phyloP scores from a whole-genome alignment of 345 rosid genomes.

The Turritis glabra region DNA sequence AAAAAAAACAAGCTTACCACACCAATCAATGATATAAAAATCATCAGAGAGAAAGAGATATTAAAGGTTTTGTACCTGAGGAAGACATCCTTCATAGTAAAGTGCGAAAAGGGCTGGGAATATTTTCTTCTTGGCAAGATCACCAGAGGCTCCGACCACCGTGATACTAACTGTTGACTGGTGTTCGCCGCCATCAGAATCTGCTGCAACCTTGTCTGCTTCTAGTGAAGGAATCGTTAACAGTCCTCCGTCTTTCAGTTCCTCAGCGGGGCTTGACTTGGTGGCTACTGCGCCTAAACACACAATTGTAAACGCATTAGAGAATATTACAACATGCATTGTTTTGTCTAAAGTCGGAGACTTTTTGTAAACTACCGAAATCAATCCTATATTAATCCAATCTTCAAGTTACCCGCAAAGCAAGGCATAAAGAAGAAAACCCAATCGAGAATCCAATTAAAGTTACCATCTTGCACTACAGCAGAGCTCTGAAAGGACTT shows the following conservation, averaged over 20 bases:
- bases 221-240: slow-evolving; percentile 44
- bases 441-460: slow-evolving; percentile 28
- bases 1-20: slow-evolving; percentile 12
- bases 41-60: not conserved
- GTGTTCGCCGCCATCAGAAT: slow-evolving; percentile 37
- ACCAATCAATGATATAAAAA: slow-evolving; percentile 15
- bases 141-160: slow-evolving; percentile 98
- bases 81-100: slow-evolving; percentile 92
- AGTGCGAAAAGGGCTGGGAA: slow-evolving; percentile 98
- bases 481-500: slow-evolving; percentile 42
- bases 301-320: not conserved
- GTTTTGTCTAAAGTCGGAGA: not conserved
- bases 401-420: not conserved
- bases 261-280: slow-evolving; percentile 37
- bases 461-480: slow-evolving; percentile 50
- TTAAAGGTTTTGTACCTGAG: slow-evolving; percentile 54
- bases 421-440: slow-evolving; percentile 6
- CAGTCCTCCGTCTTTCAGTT: slow-evolving; percentile 43
- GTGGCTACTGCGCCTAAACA: slow-evolving; percentile 59
- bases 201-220: slow-evolving; percentile 42
- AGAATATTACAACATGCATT: not conserved
- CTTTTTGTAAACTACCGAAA: not conserved
- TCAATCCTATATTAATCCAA: not conserved
- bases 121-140: slow-evolving; percentile 98
- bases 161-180: slow-evolving; percentile 84